These are phyloP conservation scores for Metrosideros polymorpha DNA, from an alignment of 441 rosid species.

Conservation along the genomic window DNA sequence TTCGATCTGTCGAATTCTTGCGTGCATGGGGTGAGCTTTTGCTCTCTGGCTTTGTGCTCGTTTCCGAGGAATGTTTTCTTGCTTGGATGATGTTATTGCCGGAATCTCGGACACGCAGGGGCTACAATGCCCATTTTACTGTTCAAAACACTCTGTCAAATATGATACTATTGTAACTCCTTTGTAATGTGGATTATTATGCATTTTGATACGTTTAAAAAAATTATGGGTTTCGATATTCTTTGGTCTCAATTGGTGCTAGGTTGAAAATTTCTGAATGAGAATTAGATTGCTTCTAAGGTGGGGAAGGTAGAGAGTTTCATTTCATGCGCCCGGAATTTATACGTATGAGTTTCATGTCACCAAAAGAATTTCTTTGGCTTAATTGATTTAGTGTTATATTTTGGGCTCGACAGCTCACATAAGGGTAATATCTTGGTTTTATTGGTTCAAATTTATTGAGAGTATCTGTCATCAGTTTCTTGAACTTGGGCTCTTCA, in stretches of 20 bases:
- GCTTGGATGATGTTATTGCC: background rate
- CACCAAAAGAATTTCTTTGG: background rate
- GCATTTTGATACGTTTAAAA: background rate
- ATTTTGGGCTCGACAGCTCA: background rate
- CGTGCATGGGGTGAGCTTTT: constrained; percentile 62
- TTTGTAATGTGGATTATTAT: background rate
- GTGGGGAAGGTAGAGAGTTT: background rate
- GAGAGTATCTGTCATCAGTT: background rate
- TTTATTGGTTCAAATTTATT: background rate
- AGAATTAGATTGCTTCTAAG: background rate
- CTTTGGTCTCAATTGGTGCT: background rate
- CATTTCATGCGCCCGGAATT: background rate
- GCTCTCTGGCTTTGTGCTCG: background rate
- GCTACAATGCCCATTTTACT: background rate
- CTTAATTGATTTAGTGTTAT: background rate
- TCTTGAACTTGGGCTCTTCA: background rate
- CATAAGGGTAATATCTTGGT: background rate
- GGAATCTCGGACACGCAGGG: background rate
- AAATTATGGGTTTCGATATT: background rate
- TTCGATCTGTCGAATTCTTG: constrained; percentile 47
- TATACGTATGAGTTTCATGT: background rate
- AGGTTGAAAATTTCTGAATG: background rate
- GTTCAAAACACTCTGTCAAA: background rate
- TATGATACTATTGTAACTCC: background rate
- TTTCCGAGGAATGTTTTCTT: background rate